These are phyloP conservation scores for Wickerhamiella hasegawae DNA, from an alignment of 805 yeast species.

Conservation along the genomic window DNA sequence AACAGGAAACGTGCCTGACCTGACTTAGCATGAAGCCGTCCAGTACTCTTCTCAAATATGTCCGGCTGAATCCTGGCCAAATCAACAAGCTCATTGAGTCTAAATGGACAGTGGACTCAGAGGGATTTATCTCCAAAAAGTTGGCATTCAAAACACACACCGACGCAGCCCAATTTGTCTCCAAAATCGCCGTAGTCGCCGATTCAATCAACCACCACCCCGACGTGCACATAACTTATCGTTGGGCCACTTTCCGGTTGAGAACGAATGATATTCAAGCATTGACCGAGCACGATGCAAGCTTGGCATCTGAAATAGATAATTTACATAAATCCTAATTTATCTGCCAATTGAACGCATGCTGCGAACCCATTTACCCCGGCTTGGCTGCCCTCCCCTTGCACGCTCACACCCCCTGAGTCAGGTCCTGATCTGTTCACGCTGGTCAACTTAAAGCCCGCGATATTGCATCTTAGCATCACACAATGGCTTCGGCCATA, in stretches of 20 bases:
- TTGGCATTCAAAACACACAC: constrained; percentile 12
- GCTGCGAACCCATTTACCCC: too few species aligned
- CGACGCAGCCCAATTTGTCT: constrained; percentile 12
- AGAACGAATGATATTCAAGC: constrained; percentile 11
- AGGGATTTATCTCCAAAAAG: constrained; percentile 7
- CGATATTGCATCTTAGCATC: too few species aligned
- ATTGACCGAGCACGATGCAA: constrained; percentile 10
- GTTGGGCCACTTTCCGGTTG: constrained; percentile 9
- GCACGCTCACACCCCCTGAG: too few species aligned
- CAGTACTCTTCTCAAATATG: not conserved
- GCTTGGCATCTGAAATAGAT: constrained; percentile 9
- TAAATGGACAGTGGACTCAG: constrained; percentile 7
- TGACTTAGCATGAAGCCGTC: too few species aligned
- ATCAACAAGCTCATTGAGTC: not conserved
- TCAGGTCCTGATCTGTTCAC: too few species aligned
- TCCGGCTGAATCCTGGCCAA: not conserved
- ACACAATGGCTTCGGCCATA: constrained; percentile 60
- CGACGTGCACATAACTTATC: constrained; percentile 10
- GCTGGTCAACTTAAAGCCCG: too few species aligned
- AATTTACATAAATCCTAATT: not conserved
- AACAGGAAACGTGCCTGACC: too few species aligned
- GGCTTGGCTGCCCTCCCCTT: too few species aligned
- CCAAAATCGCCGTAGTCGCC: constrained; percentile 9
- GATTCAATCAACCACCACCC: constrained; percentile 15
- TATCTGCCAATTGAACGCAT: not conserved